Evolutionary conservation across 1,284 basidiomycete species (phyloP).

Genomic region (Cronartium quercuum): DNA sequence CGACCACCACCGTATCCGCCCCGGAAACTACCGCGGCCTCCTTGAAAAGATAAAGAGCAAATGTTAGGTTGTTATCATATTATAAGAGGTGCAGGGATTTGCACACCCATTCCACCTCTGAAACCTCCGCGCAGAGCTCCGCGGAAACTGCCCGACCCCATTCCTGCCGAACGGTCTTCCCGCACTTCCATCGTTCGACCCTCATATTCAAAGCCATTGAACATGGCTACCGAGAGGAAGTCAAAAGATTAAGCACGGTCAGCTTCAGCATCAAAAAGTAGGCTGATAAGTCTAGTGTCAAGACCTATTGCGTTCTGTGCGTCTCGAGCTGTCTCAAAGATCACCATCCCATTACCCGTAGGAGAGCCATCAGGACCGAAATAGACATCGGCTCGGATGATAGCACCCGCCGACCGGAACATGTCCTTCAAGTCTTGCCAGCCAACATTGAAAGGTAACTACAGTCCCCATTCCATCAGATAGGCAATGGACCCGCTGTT

Average conservation of each 20-base stretch:
- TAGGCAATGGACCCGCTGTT: background rate
- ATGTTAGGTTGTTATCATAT: background rate
- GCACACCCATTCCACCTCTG: conserved; percentile 45
- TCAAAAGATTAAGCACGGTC: conserved; percentile 10
- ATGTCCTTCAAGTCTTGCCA: conserved; percentile 99
- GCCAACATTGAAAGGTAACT: conserved; percentile 89
- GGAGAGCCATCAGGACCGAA: conserved; percentile 83
- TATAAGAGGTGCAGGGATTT: conserved; percentile 31
- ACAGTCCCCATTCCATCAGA: conserved; percentile 32
- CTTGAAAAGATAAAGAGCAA: background rate
- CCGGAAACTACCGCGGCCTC: conserved; percentile 59
- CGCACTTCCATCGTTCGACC: conserved; percentile 85
- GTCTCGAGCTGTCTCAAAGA: conserved; percentile 83
- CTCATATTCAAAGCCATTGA: conserved; percentile 90
- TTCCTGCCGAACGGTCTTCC: conserved; percentile 56
- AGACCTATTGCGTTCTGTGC: conserved; percentile 81
- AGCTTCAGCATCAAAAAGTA: background rate
- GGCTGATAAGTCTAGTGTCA: conserved; percentile 46
- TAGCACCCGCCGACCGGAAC: conserved; percentile 87
- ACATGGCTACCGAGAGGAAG: conserved; percentile 62
- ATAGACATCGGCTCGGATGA: conserved; percentile 88
- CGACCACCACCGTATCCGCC: conserved; percentile 55
- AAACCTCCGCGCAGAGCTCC: conserved; percentile 47
- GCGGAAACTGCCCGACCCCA: conserved; percentile 51
- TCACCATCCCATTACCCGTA: conserved; percentile 89